These are phyloP conservation scores for Pholiota molesta DNA, from an alignment of 768 basidiomycete species.

Conservation along the genomic window DNA sequence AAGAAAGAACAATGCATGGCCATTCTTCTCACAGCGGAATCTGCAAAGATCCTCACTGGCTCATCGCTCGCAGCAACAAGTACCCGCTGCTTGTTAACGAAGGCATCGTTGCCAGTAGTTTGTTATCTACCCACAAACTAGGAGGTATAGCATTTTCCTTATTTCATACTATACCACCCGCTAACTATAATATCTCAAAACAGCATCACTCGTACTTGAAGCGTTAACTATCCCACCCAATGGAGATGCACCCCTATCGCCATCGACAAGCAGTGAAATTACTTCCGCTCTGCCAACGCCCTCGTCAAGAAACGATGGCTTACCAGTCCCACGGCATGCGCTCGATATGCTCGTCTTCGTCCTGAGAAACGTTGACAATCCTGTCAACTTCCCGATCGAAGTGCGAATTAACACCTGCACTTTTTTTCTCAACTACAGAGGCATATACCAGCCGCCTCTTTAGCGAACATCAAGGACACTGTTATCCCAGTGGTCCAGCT, in stretches of 20 bases:
- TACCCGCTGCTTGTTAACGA: conserved; percentile 90
- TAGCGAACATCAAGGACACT: conserved; percentile 52
- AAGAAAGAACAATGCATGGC: conserved; percentile 58
- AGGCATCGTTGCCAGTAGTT: conserved; percentile 78
- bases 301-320: conserved; percentile 39
- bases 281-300: conserved; percentile 52
- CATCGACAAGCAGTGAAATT: conserved; percentile 45
- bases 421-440: conserved; percentile 67
- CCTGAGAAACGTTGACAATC: conserved; percentile 59
- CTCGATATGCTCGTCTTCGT: conserved; percentile 71
- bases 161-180: background rate
- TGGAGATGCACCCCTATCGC: conserved; percentile 38
- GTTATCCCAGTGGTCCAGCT: conserved; percentile 55
- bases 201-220: conserved; percentile 66
- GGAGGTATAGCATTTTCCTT: conserved; percentile 52
- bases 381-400: conserved; percentile 68
- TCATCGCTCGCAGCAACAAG: conserved; percentile 76
- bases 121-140: conserved; percentile 66
- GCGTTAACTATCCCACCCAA: conserved; percentile 52
- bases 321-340: conserved; percentile 53
- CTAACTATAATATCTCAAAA: conserved; percentile 1
- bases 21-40: conserved; percentile 52
- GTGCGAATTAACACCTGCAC: conserved; percentile 78
- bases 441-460: conserved; percentile 49
- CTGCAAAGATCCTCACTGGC: conserved; percentile 63